phyloP scores from a whole-genome alignment of 768 basidiomycete genomes.

The Kockovaella imperatae region DNA sequence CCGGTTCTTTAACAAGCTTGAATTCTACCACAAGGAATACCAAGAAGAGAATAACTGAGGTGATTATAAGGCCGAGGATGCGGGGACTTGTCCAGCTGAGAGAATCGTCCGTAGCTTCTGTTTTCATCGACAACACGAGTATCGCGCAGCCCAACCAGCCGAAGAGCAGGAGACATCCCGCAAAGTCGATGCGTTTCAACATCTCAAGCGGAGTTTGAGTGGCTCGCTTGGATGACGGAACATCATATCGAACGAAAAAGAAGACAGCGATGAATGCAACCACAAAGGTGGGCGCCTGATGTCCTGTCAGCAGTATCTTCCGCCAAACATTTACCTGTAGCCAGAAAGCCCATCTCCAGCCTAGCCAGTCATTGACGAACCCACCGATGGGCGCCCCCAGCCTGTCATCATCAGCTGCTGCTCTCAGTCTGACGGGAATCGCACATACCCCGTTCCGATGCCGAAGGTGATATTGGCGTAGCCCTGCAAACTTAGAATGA shows the following conservation, averaged over 20 bases:
- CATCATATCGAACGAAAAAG: conserved; percentile 64
- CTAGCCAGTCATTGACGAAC: conserved; percentile 64
- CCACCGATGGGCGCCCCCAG: conserved; percentile 43
- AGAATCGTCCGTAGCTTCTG: conserved; percentile 53
- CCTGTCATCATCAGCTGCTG: neutral
- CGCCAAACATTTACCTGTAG: conserved; percentile 57
- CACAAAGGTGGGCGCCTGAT: conserved; percentile 68
- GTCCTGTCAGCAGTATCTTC: neutral
- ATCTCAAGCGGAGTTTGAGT: conserved; percentile 32
- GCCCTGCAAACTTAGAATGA: conserved; percentile 51
- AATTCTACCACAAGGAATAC: conserved; percentile 74
- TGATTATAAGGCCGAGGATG: conserved; percentile 58
- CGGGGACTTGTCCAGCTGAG: conserved; percentile 63
- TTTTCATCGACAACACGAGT: conserved; percentile 35
- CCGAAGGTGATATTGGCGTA: conserved; percentile 54
- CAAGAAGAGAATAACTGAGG: conserved; percentile 53
- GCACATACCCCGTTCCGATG: conserved; percentile 51
- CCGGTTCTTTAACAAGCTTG: conserved; percentile 68
- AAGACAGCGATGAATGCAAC: conserved; percentile 65
- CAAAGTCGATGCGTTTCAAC: conserved; percentile 70
- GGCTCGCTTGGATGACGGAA: conserved; percentile 56
- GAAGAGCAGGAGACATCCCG: conserved; percentile 76
- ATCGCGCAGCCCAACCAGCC: conserved; percentile 31
- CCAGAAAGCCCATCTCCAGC: conserved; percentile 79
- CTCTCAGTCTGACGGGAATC: neutral